phyloP scores from a whole-genome alignment of 2,329 filamentous ascomycete species.

The Cytospora mali region DNA sequence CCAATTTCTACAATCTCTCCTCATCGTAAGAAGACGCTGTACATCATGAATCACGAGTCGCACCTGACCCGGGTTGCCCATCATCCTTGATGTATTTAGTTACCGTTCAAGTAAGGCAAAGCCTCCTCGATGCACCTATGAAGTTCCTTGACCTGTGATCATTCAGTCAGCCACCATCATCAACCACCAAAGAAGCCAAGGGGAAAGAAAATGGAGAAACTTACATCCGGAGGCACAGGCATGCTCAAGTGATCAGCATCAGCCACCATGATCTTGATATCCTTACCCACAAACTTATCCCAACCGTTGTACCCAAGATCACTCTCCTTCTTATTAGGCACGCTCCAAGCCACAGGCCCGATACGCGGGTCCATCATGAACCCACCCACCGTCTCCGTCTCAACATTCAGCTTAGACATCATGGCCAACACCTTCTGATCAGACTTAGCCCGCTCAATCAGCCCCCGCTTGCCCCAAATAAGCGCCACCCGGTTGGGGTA shows the following conservation, averaged over 20 bases:
- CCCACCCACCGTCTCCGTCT: slow-evolving; percentile 16
- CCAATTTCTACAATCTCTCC: not conserved
- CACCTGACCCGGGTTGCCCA: not conserved
- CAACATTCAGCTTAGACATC: slow-evolving; percentile 21
- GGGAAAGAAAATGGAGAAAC: not conserved
- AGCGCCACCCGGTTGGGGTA: slow-evolving; percentile 14
- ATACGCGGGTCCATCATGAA: slow-evolving; percentile 27
- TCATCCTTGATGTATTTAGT: slow-evolving; percentile 3
- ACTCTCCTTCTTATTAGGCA: slow-evolving; percentile 23
- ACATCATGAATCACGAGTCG: not conserved
- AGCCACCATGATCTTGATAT: slow-evolving; percentile 23
- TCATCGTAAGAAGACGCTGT: not conserved
- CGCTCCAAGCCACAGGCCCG: slow-evolving; percentile 20
- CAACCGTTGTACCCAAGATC: slow-evolving; percentile 25
- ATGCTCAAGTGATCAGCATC: slow-evolving; percentile 24
- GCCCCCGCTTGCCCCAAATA: slow-evolving; percentile 21
- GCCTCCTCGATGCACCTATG: slow-evolving; percentile 20
- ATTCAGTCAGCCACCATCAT: not conserved
- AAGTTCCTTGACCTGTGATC: slow-evolving; percentile 10
- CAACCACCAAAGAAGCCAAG: too few species aligned
- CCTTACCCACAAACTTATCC: slow-evolving; percentile 20
- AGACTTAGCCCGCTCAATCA: slow-evolving; percentile 20
- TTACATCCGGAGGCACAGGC: slow-evolving; percentile 25
- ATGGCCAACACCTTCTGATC: slow-evolving; percentile 24
- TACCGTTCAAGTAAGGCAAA: slow-evolving; percentile 17